Evolutionary conservation across 2,329 filamentous ascomycete genomes (phyloP), one percentile per base, ranked within the genome.

Genomic region (Thielaviopsis punctulata): DNA sequence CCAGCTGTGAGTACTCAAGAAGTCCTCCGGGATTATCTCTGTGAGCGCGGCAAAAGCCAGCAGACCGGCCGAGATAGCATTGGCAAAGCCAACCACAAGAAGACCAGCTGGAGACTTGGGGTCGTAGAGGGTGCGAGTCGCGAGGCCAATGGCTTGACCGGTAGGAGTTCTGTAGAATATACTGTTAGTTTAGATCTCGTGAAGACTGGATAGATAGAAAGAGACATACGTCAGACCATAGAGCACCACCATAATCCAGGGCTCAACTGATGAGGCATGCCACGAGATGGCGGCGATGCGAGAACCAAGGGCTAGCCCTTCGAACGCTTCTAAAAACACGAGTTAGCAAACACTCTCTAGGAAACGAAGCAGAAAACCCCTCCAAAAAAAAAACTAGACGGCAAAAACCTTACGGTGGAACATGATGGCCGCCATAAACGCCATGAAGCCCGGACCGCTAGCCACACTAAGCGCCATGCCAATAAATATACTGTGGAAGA

Each of bases 381-480:
- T 45, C 24, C 10, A 43, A 15, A 5, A 3, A 3, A n/a, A 19
- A 2, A 23, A 10, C 19, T 50, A 25, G 8, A 18, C 23, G 10
- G 22, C 4, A 12, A 23, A 21, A 10, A 1, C 59, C 64, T 56
- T 59, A 66, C 64, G 83, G 60, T 90, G 85, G 64, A 89, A 89
- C 50, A 76, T 75, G 59, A 90, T 87, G 49, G 85, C 85, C 46
- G 88, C 73, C 1, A 89, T 72, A 54, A 90, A 79, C n/a, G 89
- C 80, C 51, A 86, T 72, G 60, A 90, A 90, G 4, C 82, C 77
- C 8, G 80, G 79, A 1, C 84, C 84, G 0, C 82, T 83, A 2
- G 84, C 80, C 7, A 90, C 84, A 27, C 82, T 86, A 43, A 90
- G 72, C 3, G 85, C 83, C 82, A 89, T 88, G 56, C 85, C 85